Percentiles rank a stretch among this genome's conserved stretches.
Conservation (phyloP, 2,329 filamentous ascomycete genomes). For the Albifimbria verrucaria region DNA sequence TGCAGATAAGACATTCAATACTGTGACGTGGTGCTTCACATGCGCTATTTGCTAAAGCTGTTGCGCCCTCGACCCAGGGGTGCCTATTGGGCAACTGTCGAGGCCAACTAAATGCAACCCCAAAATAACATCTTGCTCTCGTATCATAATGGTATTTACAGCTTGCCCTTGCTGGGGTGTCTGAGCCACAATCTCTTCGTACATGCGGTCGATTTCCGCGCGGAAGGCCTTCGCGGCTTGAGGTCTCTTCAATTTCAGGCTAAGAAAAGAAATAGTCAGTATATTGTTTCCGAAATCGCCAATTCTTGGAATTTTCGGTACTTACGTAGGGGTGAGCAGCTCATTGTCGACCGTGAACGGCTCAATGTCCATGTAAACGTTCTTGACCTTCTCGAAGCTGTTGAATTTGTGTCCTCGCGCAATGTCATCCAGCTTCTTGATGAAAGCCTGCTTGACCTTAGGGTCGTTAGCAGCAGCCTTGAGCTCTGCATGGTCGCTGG, state of each 20-base stretch:
- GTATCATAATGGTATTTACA: conserved; percentile 18
- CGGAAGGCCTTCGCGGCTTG: conserved; percentile 52
- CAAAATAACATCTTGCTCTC: background rate
- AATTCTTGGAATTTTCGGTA: conserved; percentile 17
- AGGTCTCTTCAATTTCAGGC: conserved; percentile 59
- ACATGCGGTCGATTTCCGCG: conserved; percentile 53
- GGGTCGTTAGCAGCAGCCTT: conserved; percentile 64
- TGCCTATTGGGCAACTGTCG: too few species aligned
- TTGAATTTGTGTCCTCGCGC: conserved; percentile 86
- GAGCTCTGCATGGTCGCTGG: conserved; percentile 64
- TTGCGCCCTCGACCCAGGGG: too few species aligned
- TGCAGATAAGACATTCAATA: too few species aligned
- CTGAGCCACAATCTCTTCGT: conserved; percentile 41
- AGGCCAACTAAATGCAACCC: background rate
- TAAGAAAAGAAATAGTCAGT: conserved; percentile 24
- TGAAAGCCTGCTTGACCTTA: conserved; percentile 69
- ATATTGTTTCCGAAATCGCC: background rate
- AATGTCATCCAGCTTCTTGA: conserved; percentile 75
- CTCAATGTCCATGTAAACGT: conserved; percentile 72
- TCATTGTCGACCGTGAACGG: conserved; percentile 94
- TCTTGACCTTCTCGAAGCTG: conserved; percentile 80
- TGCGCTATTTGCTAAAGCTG: too few species aligned
- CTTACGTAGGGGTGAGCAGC: conserved; percentile 82
- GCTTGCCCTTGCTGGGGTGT: conserved; percentile 16
- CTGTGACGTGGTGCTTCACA: too few species aligned